phyloP scores from a whole-genome alignment of 176 grass and related monocot species.

The Poa pratensis region DNA sequence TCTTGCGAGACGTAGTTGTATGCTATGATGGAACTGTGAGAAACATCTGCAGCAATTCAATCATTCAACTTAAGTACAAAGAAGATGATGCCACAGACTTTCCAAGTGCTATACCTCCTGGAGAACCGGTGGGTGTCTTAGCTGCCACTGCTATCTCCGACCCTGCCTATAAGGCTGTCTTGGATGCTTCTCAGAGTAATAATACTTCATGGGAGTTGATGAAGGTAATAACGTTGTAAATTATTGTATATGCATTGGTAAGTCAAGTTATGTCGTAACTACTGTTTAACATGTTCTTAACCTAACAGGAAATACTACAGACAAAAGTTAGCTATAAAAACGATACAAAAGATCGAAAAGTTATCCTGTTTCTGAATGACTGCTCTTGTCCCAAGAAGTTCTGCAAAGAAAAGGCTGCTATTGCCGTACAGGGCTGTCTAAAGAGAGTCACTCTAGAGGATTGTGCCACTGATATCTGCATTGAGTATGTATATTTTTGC shows the following conservation, averaged over 20 bases:
- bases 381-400: constrained; percentile 83
- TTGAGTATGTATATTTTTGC: constrained; percentile 69
- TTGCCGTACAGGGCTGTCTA: constrained; percentile 75
- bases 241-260: constrained; percentile 35
- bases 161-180: constrained; percentile 83
- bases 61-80: constrained; percentile 74
- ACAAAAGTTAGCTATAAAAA: constrained; percentile 67
- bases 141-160: constrained; percentile 94
- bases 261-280: constrained; percentile 19
- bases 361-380: constrained; percentile 85
- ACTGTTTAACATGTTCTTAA: constrained; percentile 31
- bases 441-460: constrained; percentile 75
- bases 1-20: constrained; percentile 83
- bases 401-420: constrained; percentile 90
- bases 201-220: constrained; percentile 97
- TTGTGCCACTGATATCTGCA: constrained; percentile 74
- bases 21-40: constrained; percentile 95
- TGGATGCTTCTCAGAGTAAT: constrained; percentile 93
- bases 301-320: constrained; percentile 75
- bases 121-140: constrained; percentile 96
- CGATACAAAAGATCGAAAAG: constrained; percentile 66
- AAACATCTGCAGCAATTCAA: constrained; percentile 84
- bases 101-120: constrained; percentile 57
- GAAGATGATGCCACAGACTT: constrained; percentile 51
- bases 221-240: constrained; percentile 63